Evolutionary conservation across 169 alveolate genomes (phyloP).

Genomic region (Eimeria falciformis): DNA sequence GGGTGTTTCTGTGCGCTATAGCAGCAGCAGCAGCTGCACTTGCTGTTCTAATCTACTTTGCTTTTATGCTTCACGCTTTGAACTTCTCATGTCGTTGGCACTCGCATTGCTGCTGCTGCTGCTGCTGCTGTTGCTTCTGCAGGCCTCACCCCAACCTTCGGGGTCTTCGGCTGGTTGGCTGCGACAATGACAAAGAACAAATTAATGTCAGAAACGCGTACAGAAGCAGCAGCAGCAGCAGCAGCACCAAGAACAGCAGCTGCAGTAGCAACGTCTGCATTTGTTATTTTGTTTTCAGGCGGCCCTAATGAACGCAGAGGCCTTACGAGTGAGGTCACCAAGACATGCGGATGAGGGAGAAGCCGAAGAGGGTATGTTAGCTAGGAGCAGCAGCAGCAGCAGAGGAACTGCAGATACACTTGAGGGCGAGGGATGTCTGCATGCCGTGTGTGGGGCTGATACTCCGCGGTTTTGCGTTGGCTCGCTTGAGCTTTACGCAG

Average conservation of each 20-base stretch:
- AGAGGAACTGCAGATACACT: neutral
- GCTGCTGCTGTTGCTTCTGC: constrained; percentile 16
- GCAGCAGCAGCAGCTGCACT: constrained; percentile 1
- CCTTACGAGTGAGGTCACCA: constrained; percentile 18
- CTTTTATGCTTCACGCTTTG: neutral
- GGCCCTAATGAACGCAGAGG: constrained; percentile 12
- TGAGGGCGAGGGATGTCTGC: no score
- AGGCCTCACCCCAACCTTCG: constrained; percentile 69
- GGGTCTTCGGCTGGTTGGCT: constrained; percentile 50
- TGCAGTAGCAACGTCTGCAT: neutral
- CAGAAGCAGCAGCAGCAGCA: neutral
- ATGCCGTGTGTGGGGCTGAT: neutral
- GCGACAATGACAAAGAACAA: constrained; percentile 58
- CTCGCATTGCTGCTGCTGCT: constrained; percentile 34
- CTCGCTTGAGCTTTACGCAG: no score
- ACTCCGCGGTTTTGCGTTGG: neutral
- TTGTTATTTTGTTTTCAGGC: neutral
- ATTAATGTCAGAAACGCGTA: constrained; percentile 5
- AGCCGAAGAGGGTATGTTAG: neutral
- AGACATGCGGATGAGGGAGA: neutral
- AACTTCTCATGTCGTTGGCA: neutral
- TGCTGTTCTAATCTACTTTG: neutral
- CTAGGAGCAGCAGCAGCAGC: constrained; percentile 1
- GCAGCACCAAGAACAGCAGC: constrained; percentile 21
- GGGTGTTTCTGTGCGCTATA: neutral